A percentile compares a stretch with the other conserved stretches of the same genome.
Conservation (phyloP, 2,329 filamentous ascomycete genomes). For the Colletotrichum eleusines region DNA sequence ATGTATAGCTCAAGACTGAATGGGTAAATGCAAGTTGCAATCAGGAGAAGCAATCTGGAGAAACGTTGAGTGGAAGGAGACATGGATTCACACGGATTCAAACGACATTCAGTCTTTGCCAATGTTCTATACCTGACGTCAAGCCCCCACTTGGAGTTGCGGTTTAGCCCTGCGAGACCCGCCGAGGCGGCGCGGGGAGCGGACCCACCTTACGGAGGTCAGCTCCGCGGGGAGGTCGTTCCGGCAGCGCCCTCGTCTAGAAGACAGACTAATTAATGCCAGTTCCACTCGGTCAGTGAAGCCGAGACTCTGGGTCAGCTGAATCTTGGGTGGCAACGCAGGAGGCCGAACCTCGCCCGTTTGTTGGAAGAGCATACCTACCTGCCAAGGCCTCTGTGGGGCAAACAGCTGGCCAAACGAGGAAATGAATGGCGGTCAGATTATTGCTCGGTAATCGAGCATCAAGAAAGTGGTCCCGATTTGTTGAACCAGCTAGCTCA, state of each 20-base stretch:
- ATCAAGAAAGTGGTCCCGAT: constrained; percentile 12
- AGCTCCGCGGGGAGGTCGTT: constrained; percentile 11
- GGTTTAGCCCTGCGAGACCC: constrained; percentile 1
- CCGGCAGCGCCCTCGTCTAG: neutral
- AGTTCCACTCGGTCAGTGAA: neutral
- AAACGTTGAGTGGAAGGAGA: too few relatives aligned
- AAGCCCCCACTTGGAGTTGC: neutral
- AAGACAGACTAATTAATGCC: neutral
- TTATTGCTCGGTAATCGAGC: neutral
- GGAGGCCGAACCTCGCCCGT: too few relatives aligned
- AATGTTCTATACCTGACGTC: constrained; percentile 15
- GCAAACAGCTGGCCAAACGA: neutral
- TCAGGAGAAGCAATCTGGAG: neutral
- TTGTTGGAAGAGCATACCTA: neutral
- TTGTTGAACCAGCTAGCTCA: constrained; percentile 7
- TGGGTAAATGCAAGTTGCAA: neutral
- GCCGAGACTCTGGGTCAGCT: neutral
- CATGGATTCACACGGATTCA: neutral
- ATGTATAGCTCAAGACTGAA: neutral
- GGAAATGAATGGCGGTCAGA: constrained; percentile 4
- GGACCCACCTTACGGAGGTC: constrained; percentile 11
- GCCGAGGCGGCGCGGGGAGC: constrained; percentile 10
- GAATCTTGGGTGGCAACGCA: neutral
- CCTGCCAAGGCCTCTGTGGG: constrained; percentile 9
- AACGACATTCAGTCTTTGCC: neutral